These are phyloP conservation scores for Apiospora hydei DNA, from an alignment of 2,329 filamentous ascomycete genomes.

Conservation along the genomic window DNA sequence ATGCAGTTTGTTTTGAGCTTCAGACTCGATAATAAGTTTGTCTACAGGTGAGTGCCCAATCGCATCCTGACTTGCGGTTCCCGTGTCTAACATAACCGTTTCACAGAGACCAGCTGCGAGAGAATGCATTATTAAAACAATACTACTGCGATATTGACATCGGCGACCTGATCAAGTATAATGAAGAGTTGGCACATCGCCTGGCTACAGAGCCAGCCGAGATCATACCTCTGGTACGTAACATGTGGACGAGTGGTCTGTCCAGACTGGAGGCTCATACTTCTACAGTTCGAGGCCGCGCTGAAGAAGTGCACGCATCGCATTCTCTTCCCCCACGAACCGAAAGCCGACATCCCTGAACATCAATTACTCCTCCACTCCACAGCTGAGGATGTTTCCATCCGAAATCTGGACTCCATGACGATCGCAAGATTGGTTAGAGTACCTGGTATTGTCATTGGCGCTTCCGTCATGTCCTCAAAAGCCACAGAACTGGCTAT, in stretches of 20 bases:
- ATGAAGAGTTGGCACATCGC: slow-evolving; percentile 91
- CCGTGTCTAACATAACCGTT: slow-evolving; percentile 31
- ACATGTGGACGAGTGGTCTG: background rate
- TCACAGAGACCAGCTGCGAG: slow-evolving; percentile 86
- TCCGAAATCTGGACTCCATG: slow-evolving; percentile 90
- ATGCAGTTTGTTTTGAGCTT: slow-evolving; percentile 94
- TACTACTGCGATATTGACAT: slow-evolving; percentile 98
- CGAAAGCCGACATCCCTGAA: slow-evolving; percentile 75
- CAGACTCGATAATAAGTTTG: slow-evolving; percentile 90
- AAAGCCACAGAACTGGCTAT: slow-evolving; percentile 90
- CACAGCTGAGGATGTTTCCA: slow-evolving; percentile 87
- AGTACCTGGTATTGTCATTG: slow-evolving; percentile 97
- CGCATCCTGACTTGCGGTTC: background rate
- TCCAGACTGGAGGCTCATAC: background rate
- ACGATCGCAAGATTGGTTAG: slow-evolving; percentile 94
- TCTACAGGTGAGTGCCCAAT: slow-evolving; percentile 79
- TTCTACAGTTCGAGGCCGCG: slow-evolving; percentile 85
- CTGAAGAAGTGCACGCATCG: slow-evolving; percentile 90
- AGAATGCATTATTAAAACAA: slow-evolving; percentile 92
- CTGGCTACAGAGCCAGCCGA: slow-evolving; percentile 90
- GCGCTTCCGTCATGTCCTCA: slow-evolving; percentile 93
- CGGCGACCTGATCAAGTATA: slow-evolving; percentile 92
- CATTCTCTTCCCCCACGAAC: slow-evolving; percentile 84
- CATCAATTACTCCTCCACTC: slow-evolving; percentile 97
- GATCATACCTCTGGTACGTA: slow-evolving; percentile 85